Conservation (phyloP, 164 flowering plant genomes). For the Paratinospora sagittata region DNA sequence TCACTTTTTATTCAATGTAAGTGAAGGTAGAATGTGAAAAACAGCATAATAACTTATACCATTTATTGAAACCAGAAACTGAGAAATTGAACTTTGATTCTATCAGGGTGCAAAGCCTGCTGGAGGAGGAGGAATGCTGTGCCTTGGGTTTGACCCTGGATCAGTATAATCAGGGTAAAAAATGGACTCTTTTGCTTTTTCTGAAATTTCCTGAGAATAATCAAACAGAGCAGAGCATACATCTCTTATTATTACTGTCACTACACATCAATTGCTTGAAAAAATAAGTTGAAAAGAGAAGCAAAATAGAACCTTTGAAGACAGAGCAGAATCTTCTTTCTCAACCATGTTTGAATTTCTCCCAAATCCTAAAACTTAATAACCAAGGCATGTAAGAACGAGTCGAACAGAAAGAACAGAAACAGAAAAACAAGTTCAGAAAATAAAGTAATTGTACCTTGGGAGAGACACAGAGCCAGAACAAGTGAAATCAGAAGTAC, state of each 20-base stretch:
- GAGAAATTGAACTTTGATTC: background rate
- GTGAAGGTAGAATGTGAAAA: background rate
- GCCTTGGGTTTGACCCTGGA: constrained; percentile 17
- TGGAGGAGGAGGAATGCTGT: constrained; percentile 9
- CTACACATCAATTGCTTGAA: background rate
- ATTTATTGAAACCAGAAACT: background rate
- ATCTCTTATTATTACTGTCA: background rate
- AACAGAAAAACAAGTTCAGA: background rate
- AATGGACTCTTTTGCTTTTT: constrained; percentile 5
- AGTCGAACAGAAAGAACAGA: background rate
- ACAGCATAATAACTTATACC: background rate
- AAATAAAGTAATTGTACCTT: constrained; percentile 8
- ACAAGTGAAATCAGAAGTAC: constrained; percentile 19
- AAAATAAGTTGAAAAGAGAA: background rate
- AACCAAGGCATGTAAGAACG: background rate
- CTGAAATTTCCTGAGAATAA: background rate
- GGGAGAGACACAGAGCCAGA: constrained; percentile 21
- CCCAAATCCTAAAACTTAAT: constrained; percentile 11
- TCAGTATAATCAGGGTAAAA: constrained; percentile 17
- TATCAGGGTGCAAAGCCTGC: background rate
- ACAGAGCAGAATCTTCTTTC: constrained; percentile 6
- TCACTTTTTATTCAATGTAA: background rate
- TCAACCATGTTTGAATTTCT: constrained; percentile 10
- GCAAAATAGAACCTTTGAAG: background rate
- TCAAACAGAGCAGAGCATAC: background rate